A percentile compares a stretch with the other conserved stretches of the same genome.
Evolutionary conservation across 108 stramenopile genomes (phyloP).

Genomic region (Nitzschia palea): DNA sequence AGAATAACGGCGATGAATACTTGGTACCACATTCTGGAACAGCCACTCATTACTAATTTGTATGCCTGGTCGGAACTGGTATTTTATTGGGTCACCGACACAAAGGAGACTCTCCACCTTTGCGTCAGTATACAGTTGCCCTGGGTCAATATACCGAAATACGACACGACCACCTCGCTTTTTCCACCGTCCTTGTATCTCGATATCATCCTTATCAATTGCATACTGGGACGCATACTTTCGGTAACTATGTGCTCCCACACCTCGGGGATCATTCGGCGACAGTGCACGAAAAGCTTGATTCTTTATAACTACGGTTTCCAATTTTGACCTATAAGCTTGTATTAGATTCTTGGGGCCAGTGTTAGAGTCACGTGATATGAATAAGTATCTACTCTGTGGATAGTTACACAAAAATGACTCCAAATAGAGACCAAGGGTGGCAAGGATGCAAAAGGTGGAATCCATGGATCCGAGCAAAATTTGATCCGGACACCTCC

Average conservation of each 20-base stretch:
- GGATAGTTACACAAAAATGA: neutral
- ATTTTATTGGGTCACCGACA: neutral
- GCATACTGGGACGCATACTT: neutral
- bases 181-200: neutral
- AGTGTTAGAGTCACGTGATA: neutral
- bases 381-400: neutral
- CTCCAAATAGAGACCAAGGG: neutral
- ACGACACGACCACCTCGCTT: neutral
- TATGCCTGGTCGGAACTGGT: neutral
- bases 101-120: neutral
- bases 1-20: neutral
- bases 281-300: no score
- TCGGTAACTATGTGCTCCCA: neutral
- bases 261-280: no score
- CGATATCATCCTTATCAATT: no score
- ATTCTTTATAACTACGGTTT: neutral
- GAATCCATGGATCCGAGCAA: constrained; percentile 14
- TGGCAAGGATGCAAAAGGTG: neutral
- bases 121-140: neutral
- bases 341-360: neutral
- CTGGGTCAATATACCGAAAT: neutral
- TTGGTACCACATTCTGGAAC: neutral
- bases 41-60: neutral
- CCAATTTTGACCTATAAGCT: neutral
- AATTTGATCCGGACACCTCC: constrained; percentile 12